These are phyloP conservation scores for Pythium phragmitis DNA, from an alignment of 352 stramenopile species.

Conservation along the genomic window DNA sequence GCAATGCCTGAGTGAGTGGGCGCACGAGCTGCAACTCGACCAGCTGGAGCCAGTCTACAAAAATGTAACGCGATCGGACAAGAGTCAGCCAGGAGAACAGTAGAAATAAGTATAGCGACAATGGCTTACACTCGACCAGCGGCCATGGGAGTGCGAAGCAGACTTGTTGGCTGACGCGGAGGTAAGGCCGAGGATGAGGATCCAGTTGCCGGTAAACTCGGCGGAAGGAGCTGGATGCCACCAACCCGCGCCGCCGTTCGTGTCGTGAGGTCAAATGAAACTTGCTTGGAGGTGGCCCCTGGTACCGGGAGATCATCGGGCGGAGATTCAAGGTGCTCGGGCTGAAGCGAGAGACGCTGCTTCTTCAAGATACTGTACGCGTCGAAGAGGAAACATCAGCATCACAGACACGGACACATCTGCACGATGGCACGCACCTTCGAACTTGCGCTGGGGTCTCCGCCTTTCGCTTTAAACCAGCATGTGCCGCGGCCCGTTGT, in stretches of 20 bases:
- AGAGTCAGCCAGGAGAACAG: not conserved
- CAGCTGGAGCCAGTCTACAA: constrained; percentile 6
- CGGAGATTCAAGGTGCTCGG: not conserved
- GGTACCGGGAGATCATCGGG: constrained; percentile 2
- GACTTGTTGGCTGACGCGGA: constrained; percentile 29
- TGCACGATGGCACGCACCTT: constrained; percentile 30
- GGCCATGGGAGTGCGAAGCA: constrained; percentile 29
- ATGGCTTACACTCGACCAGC: constrained; percentile 33
- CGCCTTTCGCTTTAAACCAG: constrained; percentile 30
- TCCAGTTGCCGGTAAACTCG: not conserved
- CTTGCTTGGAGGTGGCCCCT: constrained; percentile 45
- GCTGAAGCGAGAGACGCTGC: constrained; percentile 33
- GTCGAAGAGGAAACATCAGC: not conserved
- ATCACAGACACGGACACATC: not conserved
- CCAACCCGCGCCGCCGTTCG: constrained; percentile 6
- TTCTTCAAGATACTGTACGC: constrained; percentile 70
- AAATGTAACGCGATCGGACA: not conserved
- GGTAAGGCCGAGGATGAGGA: constrained; percentile 4
- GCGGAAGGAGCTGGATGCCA: constrained; percentile 9
- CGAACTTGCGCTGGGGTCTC: constrained; percentile 37
- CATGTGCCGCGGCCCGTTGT: constrained; percentile 5
- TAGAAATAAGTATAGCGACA: not conserved
- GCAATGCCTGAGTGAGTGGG: constrained; percentile 27
- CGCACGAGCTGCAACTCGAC: constrained; percentile 3
- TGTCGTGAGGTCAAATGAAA: constrained; percentile 54